Evolutionary conservation across 2,329 filamentous ascomycete genomes (phyloP), one percentile per base, ranked within the genome.

Genomic region (Penicillium sclerotiorum): DNA sequence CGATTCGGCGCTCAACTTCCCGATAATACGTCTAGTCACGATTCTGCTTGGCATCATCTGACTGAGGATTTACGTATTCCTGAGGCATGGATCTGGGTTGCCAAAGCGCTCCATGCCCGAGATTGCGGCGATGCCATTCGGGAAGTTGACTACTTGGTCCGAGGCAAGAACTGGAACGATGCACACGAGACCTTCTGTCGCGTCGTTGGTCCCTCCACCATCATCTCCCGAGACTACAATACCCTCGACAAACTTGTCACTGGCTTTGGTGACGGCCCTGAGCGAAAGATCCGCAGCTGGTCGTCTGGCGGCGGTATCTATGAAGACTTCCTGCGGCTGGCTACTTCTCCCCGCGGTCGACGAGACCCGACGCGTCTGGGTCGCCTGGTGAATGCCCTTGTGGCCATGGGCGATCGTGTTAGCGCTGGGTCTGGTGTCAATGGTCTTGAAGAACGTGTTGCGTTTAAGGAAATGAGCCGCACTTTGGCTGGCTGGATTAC

Each of bases 181-280:
- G 94, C 94, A 0, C 94, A 97, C 71, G 82, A 85, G 22, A 89
- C 93, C 1, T 86, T 99, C 46, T 83, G 88, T 52, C 83, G 84
- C 55, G 81, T 87, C 57, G 91, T 97, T 23, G 94, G 89, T 0
- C 94, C 94, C 0, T 79, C 81, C 22, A 84, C 90, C 9, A 82
- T 99, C 55, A 88, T 99, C 53, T 88, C 90, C 64, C 85, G 87
- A 36, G 87, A 96, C 67, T 93, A 90, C 62, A 79, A 81, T 17
- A 80, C 80, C 2, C 76, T 97, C 1, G 81, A 83, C 33, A 76
- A 80, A 25, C 77, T 96, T 32, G 80, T 97, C 30, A 77, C 79
- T 15, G 84, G 86, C 51, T 96, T 99, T 63, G 70, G 76, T 6
- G 74, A 85, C 44, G 79, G 78, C 1, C 83, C 80, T 22, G 80